Evolutionary conservation across 2,329 filamentous ascomycete genomes (phyloP).

Genomic region (Claviceps capensis): DNA sequence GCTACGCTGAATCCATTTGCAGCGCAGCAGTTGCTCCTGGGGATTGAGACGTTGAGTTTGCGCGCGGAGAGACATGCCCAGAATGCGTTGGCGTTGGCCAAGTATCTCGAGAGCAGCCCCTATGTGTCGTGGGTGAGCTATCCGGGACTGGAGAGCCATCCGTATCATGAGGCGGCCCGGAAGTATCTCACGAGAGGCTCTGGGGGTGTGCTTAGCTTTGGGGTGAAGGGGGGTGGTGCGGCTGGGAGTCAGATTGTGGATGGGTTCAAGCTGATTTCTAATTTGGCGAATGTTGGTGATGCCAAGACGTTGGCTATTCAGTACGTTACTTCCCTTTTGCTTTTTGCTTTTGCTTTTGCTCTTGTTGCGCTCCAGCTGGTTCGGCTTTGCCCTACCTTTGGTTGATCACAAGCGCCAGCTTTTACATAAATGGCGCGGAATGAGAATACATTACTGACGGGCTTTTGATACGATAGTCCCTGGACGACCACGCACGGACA

Average conservation of each 20-base stretch:
- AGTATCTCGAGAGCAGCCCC: constrained; percentile 69
- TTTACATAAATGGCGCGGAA: background rate
- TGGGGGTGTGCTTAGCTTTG: constrained; percentile 85
- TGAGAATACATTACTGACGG: background rate
- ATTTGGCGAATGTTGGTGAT: constrained; percentile 91
- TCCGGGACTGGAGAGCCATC: constrained; percentile 72
- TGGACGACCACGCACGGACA: constrained; percentile 95
- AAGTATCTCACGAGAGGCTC: constrained; percentile 76
- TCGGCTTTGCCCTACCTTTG: background rate
- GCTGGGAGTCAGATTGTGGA: constrained; percentile 84
- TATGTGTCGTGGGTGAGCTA: constrained; percentile 92
- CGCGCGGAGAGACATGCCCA: constrained; percentile 74
- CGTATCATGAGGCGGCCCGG: constrained; percentile 67
- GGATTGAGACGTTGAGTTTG: constrained; percentile 79
- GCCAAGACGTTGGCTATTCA: constrained; percentile 92
- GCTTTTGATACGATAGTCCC: constrained; percentile 31
- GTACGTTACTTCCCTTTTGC: constrained; percentile 13
- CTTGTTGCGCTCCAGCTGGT: too few relatives aligned
- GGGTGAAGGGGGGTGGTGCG: constrained; percentile 75
- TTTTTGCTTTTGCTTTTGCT: background rate
- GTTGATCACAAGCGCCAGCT: background rate
- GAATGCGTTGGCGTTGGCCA: constrained; percentile 68
- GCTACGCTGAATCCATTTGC: constrained; percentile 76
- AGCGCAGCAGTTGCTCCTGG: constrained; percentile 81
- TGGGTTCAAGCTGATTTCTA: constrained; percentile 87